A percentile compares a stretch with the other conserved stretches of the same genome.
These are phyloP conservation scores for Zalerion maritima DNA, from an alignment of 495 filamentous ascomycete species.

Conservation along the genomic window DNA sequence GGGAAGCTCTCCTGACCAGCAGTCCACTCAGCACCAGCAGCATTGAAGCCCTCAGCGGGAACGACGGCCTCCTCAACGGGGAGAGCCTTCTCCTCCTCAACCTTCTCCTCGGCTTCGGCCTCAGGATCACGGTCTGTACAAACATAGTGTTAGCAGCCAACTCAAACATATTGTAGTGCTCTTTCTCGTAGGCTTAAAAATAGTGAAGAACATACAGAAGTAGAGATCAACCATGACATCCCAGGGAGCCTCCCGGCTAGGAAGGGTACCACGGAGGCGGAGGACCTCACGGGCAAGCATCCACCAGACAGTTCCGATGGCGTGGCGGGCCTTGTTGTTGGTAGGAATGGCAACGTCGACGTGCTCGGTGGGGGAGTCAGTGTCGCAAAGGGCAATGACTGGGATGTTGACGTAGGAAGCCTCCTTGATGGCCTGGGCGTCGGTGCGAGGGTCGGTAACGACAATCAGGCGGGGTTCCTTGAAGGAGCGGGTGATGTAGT, in stretches of 20 bases:
- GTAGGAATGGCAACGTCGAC: conserved; percentile 99
- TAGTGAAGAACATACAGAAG: conserved; percentile 51
- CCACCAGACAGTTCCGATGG: conserved; percentile 98
- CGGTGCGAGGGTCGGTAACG: conserved; percentile 98
- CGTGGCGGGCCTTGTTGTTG: conserved; percentile 99
- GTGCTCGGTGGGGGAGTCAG: conserved; percentile 98
- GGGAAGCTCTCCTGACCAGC: conserved; percentile 47
- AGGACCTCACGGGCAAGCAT: conserved; percentile 98
- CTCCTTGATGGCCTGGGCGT: conserved; percentile 99
- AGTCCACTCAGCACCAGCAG: conserved; percentile 53
- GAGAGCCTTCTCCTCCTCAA: conserved; percentile 52
- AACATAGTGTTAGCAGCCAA: conserved; percentile 15
- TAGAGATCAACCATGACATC: conserved; percentile 98
- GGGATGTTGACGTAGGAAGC: conserved; percentile 99
- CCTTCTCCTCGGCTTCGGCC: conserved; percentile 91
- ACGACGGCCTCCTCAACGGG: conserved; percentile 74
- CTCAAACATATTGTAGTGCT: too few relatives aligned
- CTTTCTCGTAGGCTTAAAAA: background rate
- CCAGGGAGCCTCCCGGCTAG: conserved; percentile 88
- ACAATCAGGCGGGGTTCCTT: conserved; percentile 99
- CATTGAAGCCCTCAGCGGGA: conserved; percentile 55
- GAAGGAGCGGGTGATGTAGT: conserved; percentile 99
- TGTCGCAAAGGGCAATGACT: conserved; percentile 96
- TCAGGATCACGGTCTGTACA: conserved; percentile 80
- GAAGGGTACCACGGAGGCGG: conserved; percentile 89